Conservation (phyloP, 768 basidiomycete species). For the Podaxis sp. region DNA sequence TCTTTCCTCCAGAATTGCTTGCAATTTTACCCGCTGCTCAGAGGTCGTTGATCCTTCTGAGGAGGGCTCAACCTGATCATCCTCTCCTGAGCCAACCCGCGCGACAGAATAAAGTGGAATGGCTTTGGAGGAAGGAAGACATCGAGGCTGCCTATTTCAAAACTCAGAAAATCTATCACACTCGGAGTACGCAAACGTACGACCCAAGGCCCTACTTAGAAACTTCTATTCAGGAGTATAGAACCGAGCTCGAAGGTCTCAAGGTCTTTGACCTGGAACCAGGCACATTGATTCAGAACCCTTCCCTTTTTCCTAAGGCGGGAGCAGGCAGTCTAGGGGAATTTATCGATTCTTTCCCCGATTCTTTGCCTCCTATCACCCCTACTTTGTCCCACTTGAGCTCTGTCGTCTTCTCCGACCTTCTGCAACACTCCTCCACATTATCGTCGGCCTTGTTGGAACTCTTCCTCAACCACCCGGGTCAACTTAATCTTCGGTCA, state of each 20-base stretch:
- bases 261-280: constrained; percentile 68
- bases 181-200: neutral
- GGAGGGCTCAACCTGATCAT: constrained; percentile 64
- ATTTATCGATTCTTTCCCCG: constrained; percentile 62
- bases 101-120: constrained; percentile 34
- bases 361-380: constrained; percentile 54
- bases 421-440: constrained; percentile 56
- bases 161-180: neutral
- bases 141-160: constrained; percentile 47
- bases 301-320: constrained; percentile 24
- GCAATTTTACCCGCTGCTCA: constrained; percentile 61
- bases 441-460: constrained; percentile 68
- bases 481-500: constrained; percentile 63
- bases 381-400: constrained; percentile 65
- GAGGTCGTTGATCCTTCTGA: constrained; percentile 65
- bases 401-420: constrained; percentile 58
- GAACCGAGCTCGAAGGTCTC: constrained; percentile 45
- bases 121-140: constrained; percentile 64
- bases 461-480: constrained; percentile 61
- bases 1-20: constrained; percentile 53
- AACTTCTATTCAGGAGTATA: constrained; percentile 19
- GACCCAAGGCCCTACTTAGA: neutral
- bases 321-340: constrained; percentile 32
- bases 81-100: constrained; percentile 40
- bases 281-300: constrained; percentile 32